Evolutionary conservation across 1,284 basidiomycete species (phyloP).

Genomic region (Ceratobasidium sp.): DNA sequence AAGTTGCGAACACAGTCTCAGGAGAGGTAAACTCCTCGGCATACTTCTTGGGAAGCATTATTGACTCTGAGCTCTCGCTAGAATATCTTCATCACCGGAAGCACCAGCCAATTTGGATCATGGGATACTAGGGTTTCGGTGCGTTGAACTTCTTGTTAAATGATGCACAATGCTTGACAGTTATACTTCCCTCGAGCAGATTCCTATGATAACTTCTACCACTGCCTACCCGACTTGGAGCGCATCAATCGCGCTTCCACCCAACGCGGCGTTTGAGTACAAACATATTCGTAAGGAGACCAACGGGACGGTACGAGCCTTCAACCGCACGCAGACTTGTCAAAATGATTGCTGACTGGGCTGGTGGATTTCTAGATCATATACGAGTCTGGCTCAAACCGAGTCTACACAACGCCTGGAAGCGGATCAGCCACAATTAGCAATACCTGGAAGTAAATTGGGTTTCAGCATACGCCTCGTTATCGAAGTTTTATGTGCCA

Average conservation of each 20-base stretch:
- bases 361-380: neutral
- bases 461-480: no score
- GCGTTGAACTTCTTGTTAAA: neutral
- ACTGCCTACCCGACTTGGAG: conserved; percentile 13
- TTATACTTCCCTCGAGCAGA: neutral
- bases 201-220: conserved; percentile 16
- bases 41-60: neutral
- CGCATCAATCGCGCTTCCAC: conserved; percentile 1
- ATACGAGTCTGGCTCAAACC: conserved; percentile 2
- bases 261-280: conserved; percentile 16
- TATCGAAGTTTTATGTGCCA: no score
- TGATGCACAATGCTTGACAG: neutral
- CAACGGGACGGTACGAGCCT: conserved; percentile 1
- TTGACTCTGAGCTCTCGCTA: neutral
- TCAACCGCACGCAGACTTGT: no score
- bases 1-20: neutral
- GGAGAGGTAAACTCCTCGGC: neutral
- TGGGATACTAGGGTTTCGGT: neutral
- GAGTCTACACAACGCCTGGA: conserved; percentile 2
- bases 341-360: neutral
- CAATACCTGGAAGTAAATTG: conserved; percentile 13
- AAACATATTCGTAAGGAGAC: conserved; percentile 13
- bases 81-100: conserved; percentile 14
- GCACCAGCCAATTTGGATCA: conserved; percentile 7
- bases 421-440: conserved; percentile 9